Evolutionary conservation across 495 filamentous ascomycete species (phyloP).

Genomic region (Aspergillus affinis): DNA sequence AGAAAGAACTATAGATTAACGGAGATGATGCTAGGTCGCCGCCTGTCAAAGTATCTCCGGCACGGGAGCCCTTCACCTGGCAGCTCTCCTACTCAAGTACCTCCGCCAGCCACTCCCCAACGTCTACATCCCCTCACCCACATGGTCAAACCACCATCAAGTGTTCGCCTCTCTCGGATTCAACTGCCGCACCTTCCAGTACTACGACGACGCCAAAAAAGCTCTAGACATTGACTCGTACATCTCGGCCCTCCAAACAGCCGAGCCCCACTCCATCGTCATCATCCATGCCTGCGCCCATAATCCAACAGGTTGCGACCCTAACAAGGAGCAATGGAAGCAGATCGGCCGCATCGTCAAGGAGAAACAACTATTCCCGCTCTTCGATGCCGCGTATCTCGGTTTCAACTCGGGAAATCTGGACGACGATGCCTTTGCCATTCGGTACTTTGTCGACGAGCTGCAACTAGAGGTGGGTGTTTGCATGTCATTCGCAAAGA

Average conservation of each 20-base stretch:
- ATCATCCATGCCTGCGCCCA: slow-evolving; percentile 50
- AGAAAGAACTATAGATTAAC: slow-evolving; percentile 10
- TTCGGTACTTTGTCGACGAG: slow-evolving; percentile 37
- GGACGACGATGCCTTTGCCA: slow-evolving; percentile 43
- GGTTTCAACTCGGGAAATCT: slow-evolving; percentile 44
- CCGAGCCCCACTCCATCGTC: slow-evolving; percentile 30
- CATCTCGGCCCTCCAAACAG: slow-evolving; percentile 15
- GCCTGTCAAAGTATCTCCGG: slow-evolving; percentile 74
- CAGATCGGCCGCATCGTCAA: slow-evolving; percentile 34
- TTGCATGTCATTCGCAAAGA: slow-evolving; percentile 46
- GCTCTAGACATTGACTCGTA: slow-evolving; percentile 25
- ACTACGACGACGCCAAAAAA: slow-evolving; percentile 24
- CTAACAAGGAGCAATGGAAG: slow-evolving; percentile 41
- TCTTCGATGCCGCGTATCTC: slow-evolving; percentile 48
- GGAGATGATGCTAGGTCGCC: slow-evolving; percentile 19
- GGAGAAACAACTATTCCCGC: slow-evolving; percentile 32
- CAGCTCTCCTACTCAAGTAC: slow-evolving; percentile 68
- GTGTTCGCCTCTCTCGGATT: slow-evolving; percentile 37
- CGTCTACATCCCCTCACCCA: slow-evolving; percentile 34
- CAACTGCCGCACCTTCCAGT: slow-evolving; percentile 23
- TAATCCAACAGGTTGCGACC: slow-evolving; percentile 48
- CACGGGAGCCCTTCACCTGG: slow-evolving; percentile 80
- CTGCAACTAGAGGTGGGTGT: slow-evolving; percentile 30
- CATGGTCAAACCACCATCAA: slow-evolving; percentile 43
- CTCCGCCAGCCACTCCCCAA: slow-evolving; percentile 19